Evolutionary conservation across 495 filamentous ascomycete genomes (phyloP).

Genomic region (Podospora sp.): DNA sequence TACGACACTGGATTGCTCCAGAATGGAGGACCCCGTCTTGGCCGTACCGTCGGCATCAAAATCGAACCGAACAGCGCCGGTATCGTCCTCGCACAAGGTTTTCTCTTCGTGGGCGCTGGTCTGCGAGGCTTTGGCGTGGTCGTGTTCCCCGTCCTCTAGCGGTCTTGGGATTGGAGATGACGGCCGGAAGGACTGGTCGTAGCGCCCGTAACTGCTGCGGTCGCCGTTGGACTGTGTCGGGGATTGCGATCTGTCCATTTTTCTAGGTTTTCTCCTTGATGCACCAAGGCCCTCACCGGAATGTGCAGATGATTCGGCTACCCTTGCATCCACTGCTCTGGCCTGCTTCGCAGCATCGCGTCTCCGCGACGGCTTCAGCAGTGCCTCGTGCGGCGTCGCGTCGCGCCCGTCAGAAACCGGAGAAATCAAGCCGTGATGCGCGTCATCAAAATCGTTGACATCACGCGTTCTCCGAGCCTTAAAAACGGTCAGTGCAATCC

Average conservation of each 20-base stretch:
- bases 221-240: constrained; percentile 49
- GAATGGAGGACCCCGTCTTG: constrained; percentile 20
- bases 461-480: constrained; percentile 30
- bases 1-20: constrained; percentile 31
- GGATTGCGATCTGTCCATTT: constrained; percentile 40
- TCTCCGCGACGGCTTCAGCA: neutral
- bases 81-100: constrained; percentile 40
- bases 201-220: constrained; percentile 40
- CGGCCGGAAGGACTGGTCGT: constrained; percentile 37
- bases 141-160: neutral
- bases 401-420: constrained; percentile 6
- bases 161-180: constrained; percentile 20
- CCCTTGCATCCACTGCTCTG: constrained; percentile 12
- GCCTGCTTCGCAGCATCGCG: neutral
- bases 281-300: constrained; percentile 10
- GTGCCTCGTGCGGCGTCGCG: neutral
- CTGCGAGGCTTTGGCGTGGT: neutral
- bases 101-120: constrained; percentile 28
- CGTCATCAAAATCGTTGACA: neutral
- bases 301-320: constrained; percentile 9
- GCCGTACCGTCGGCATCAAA: constrained; percentile 16
- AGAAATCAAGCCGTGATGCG: neutral
- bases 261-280: constrained; percentile 11
- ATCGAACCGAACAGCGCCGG: constrained; percentile 40
- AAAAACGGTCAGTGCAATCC: constrained; percentile 33